Conservation (phyloP, 345 rosid species). For the Raphanus raphanistrum region DNA sequence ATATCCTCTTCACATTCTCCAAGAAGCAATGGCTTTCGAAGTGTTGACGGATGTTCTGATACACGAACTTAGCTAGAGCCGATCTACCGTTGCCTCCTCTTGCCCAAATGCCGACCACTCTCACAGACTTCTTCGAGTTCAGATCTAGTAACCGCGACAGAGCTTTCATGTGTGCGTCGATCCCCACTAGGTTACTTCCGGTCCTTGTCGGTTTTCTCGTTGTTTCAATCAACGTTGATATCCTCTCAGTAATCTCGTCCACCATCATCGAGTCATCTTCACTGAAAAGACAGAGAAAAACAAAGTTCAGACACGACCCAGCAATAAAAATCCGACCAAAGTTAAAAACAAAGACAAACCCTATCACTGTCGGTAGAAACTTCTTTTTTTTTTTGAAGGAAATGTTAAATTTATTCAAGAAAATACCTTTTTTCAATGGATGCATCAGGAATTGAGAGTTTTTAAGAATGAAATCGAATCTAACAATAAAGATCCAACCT, state of each 20-base stretch:
- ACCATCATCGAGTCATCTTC: constrained; percentile 33
- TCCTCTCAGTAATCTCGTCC: constrained; percentile 19
- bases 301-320: too few relatives aligned
- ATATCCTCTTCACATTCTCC: constrained; percentile 7
- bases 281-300: not conserved
- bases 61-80: constrained; percentile 21
- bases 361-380: too few relatives aligned
- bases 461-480: too few relatives aligned
- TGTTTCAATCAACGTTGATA: not conserved
- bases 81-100: constrained; percentile 27
- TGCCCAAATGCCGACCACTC: constrained; percentile 32
- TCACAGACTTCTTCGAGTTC: constrained; percentile 11
- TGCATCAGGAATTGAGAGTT: too few relatives aligned
- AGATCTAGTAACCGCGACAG: not conserved
- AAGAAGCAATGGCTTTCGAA: constrained; percentile 28
- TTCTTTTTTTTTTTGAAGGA: too few relatives aligned
- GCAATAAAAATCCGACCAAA: too few relatives aligned
- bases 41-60: constrained; percentile 2
- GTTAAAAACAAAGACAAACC: too few relatives aligned
- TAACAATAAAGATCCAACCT: not conserved
- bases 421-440: too few relatives aligned
- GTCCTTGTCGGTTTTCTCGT: not conserved
- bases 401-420: too few relatives aligned
- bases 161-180: constrained; percentile 27
- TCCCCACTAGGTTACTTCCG: constrained; percentile 24